Base-by-base conservation (phyloP, 768 basidiomycete genomes). In the Atractiella rhizophila region DNA sequence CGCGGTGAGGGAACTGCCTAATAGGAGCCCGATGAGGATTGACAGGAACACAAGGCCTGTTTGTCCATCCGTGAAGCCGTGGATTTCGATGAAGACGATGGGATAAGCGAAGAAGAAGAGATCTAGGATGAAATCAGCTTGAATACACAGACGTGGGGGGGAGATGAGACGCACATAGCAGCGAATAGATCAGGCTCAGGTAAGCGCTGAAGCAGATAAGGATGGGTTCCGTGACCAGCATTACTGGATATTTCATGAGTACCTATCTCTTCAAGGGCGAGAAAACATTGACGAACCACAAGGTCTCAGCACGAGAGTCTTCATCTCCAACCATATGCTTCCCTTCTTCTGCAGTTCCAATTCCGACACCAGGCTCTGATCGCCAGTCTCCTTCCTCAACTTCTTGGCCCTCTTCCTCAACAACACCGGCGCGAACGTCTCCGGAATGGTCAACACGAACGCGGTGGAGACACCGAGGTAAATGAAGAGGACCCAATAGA, bases 371-470 rank as follows among this genome's bases (percentile, higher is more conserved):
- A 24, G 27, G 29, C 43, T 31, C 19, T 42, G 42, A 18, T 37
- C 28, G 28, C 50, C 48, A 2, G 40, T 48, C 43, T 51, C 50
- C 28, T 38, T 38, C 5, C 30, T 28, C 10, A 49, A 42, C 40
- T 41, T 39, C 13, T 35, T 38, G 3, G 63, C 64, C n/a, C 59
- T 59, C 19, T 66, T 64, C 24, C 63, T 50, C 12, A 70, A 69
- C 28, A 80, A 65, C 28, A 76, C 61, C 1, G 79, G 79, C 0
- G 65, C 71, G 51, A 79, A 82, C 0, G 79, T 78, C 57, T 81
- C 79, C 24, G 61, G 62, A n/a, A 76, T 58, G 27, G 76, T 52
- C 11, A 74, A 70, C 18, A 76, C 64, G 54, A 46, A 35, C 27
- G 38, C 49, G 4, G 40, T 30, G 35, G 35, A 24, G n/a, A 36